Conservation (phyloP, 192 early-diverging fungal species). For the Dimargaris verticillata region DNA sequence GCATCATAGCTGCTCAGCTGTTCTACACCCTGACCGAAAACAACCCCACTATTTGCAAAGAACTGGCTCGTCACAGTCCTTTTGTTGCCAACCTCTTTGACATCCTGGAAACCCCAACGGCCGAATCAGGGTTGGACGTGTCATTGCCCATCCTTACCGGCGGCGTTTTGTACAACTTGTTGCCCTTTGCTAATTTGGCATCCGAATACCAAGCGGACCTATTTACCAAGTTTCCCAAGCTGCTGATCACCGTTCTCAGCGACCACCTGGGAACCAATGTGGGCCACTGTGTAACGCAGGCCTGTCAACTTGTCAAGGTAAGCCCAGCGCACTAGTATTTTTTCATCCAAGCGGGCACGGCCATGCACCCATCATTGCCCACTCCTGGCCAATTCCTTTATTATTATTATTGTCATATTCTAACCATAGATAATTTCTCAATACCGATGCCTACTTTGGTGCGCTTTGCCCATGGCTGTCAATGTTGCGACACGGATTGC, state of each 20-base stretch:
- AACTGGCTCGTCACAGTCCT: slow-evolving; percentile 37
- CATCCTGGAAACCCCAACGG: slow-evolving; percentile 22
- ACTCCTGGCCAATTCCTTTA: too few species aligned
- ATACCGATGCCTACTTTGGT: too few species aligned
- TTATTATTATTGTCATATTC: too few species aligned
- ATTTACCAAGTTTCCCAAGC: slow-evolving; percentile 25
- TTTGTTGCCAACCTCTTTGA: slow-evolving; percentile 33
- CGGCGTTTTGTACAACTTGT: slow-evolving; percentile 36
- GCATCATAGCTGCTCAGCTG: slow-evolving; percentile 45
- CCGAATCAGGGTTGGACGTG: slow-evolving; percentile 32
- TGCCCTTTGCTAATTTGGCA: slow-evolving; percentile 10
- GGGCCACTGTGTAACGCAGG: slow-evolving; percentile 17
- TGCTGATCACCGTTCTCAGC: slow-evolving; percentile 11
- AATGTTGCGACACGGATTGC: background rate
- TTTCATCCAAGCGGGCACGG: too few species aligned
- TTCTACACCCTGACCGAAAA: slow-evolving; percentile 72
- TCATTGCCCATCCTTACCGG: slow-evolving; percentile 52
- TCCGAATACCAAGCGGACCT: slow-evolving; percentile 11
- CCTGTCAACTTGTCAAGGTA: background rate
- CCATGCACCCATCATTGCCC: too few species aligned
- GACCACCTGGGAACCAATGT: slow-evolving; percentile 15
- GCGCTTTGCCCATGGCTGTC: too few species aligned
- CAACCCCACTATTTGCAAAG: slow-evolving; percentile 36
- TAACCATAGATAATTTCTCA: too few species aligned
- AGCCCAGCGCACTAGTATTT: background rate